Evolutionary conservation across 2,329 filamentous ascomycete species (phyloP), one percentile per base, ranked within the genome.

Genomic region (Hypoxylon sp.): DNA sequence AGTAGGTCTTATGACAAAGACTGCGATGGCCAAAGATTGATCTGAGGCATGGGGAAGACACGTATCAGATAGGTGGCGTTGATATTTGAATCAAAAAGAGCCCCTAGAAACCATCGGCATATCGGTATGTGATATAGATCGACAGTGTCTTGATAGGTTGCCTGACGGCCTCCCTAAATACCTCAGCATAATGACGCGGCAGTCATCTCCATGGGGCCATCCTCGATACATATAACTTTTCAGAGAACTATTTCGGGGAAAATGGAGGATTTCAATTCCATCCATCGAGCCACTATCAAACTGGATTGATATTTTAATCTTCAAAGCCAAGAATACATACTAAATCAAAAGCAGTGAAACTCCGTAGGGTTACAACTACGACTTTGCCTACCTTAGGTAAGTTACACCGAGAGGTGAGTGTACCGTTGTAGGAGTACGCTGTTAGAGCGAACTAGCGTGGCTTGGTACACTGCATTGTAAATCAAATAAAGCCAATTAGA

Each of bases 131-230:
- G n/a, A 30, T 13, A 30, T 38, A 23, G n/a, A 51, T 38, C 41
- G 13, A 46, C 32, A 23, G 10, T 25, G 32, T 32, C 9, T 43
- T 56, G 38, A 36, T 28, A 52, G 28, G 43, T 30, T 36, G 23
- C 38, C 23, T 52, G 38, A 28, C 32, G 17, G n/a, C 21, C 3
- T 30, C 23, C 48, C 46, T 30, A 63, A 66, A 56, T 55, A 43
- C 23, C 59, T 43, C 59, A 30, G 28, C 28, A 9, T 30, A 43
- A 69, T 69, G 63, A 65, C 58, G 53, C 61, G 65, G 63, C 48
- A 25, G 49, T 45, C 62, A 52, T 52, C 13, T 30, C 53, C 19
- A 19, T 53, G 52, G 36, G 30, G 34, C 30, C 30, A 60, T 55
- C 51, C 32, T 64, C 34, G 62, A 43, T 56, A 25, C 32, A 48